Conservation (phyloP, 169 alveolate species). For the Eimeria maxima region DNA sequence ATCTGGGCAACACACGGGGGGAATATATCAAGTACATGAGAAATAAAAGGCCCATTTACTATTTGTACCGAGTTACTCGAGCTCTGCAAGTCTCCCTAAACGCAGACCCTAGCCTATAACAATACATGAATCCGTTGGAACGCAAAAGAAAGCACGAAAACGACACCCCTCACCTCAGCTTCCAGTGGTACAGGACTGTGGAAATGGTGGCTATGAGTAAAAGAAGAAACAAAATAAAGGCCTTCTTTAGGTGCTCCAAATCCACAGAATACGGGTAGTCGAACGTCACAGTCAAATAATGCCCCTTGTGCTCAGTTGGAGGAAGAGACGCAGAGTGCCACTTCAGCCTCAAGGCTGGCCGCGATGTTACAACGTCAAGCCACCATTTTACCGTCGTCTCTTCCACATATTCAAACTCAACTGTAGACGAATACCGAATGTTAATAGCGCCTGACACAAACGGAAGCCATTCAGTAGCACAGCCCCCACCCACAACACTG, state of each 20-base stretch:
- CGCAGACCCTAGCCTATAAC: background rate
- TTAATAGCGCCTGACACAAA: constrained; percentile 61
- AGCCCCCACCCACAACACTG: background rate
- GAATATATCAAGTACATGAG: background rate
- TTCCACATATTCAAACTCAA: constrained; percentile 45
- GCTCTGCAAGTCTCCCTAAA: background rate
- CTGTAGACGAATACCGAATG: constrained; percentile 19
- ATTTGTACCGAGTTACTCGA: no score
- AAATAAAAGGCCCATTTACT: background rate
- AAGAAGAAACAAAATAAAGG: constrained; percentile 5
- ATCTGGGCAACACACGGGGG: background rate
- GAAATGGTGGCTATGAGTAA: background rate
- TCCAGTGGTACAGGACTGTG: background rate
- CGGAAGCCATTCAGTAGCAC: background rate
- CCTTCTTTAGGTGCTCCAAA: constrained; percentile 23
- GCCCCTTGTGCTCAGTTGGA: constrained; percentile 2
- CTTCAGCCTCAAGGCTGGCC: constrained; percentile 62
- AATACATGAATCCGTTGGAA: background rate
- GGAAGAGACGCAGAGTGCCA: constrained; percentile 57
- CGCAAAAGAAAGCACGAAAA: background rate
- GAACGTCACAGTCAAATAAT: constrained; percentile 20
- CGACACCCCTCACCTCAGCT: constrained; percentile 32
- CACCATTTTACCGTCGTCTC: constrained; percentile 54
- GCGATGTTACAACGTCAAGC: constrained; percentile 51
- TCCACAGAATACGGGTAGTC: constrained; percentile 51